These are phyloP conservation scores for Solanum megistacrolobum DNA, from an alignment of 257 asterid species.

Conservation along the genomic window DNA sequence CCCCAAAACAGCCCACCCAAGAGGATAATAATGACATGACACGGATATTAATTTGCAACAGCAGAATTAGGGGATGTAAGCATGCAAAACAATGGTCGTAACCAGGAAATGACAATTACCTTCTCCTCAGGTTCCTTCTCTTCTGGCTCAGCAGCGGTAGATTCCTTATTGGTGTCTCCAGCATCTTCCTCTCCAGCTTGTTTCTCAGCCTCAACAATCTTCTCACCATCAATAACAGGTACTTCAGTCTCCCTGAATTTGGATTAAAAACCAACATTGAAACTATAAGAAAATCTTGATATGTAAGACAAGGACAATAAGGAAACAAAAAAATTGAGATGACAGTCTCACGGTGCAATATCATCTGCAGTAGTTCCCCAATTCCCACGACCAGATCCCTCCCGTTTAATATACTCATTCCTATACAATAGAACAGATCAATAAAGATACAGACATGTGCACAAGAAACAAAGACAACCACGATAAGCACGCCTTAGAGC, in stretches of 20 bases:
- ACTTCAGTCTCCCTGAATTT: conserved; percentile 36
- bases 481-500: background rate
- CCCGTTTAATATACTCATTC: conserved; percentile 42
- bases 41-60: background rate
- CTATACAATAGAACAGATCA: conserved; percentile 7
- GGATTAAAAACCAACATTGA: background rate
- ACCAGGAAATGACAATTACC: conserved; percentile 15
- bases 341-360: conserved; percentile 30
- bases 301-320: background rate
- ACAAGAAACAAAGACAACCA: background rate
- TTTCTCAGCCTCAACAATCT: conserved; percentile 39
- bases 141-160: conserved; percentile 28
- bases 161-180: conserved; percentile 35
- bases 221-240: conserved; percentile 29
- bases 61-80: background rate
- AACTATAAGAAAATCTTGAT: background rate
- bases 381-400: conserved; percentile 65
- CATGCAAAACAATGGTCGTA: background rate
- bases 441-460: background rate
- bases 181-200: conserved; percentile 34
- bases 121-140: conserved; percentile 58
- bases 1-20: background rate
- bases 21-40: background rate
- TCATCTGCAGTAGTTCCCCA: conserved; percentile 63
- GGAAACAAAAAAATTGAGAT: background rate